Evolutionary conservation across 345 rosid genomes (phyloP), one percentile per base, ranked within the genome.

Genomic region (Corchorus capsularis): DNA sequence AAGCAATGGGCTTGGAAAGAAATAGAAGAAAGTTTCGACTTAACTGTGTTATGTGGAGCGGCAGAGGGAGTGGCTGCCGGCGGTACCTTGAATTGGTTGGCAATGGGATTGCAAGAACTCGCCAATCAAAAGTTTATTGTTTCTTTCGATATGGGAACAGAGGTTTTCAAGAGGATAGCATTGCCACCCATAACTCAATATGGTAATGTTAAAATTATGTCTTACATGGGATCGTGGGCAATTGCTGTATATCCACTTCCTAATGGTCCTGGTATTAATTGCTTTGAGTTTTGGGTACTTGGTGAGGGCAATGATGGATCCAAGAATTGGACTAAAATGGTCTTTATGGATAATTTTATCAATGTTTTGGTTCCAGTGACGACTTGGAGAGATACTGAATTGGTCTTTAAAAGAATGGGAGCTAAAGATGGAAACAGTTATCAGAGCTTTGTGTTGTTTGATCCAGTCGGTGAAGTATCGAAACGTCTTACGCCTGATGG

Each of bases 71-170:
- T 73, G n/a, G 45, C 4, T 20, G 67, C 27, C 46, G 55, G 59
- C 20, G 67, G 67, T 14, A 14, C 43, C 27, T 73, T 73, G 76
- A 8, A 79, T 65, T 82, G 84, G 84, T 16, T 47, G 9, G 82
- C 75, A 13, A 60, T 64, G 19, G 73, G 80, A 4, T 12, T 52
- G 16, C 82, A 71, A 3, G 63, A 56, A 1, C 63, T 61, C 5
- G 69, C 34, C 0, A n/a, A 63, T n/a, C 32, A 10, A 0, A 80
- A 72, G 56, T 77, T 68, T 35, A 39, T 82, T 2, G 39, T 82
- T 41, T 80, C 79, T 0, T 85, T 77, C 56, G 83, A 85, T 46
- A 50, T 82, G 82, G 63, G n/a, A 12, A 70, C 7, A 13, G 83
- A 82, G 61, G 76, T 27, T 14, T 79, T 84, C 11, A 32, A 52